Conservation (phyloP, 805 yeast species). For the Ogataea pilisensis region DNA sequence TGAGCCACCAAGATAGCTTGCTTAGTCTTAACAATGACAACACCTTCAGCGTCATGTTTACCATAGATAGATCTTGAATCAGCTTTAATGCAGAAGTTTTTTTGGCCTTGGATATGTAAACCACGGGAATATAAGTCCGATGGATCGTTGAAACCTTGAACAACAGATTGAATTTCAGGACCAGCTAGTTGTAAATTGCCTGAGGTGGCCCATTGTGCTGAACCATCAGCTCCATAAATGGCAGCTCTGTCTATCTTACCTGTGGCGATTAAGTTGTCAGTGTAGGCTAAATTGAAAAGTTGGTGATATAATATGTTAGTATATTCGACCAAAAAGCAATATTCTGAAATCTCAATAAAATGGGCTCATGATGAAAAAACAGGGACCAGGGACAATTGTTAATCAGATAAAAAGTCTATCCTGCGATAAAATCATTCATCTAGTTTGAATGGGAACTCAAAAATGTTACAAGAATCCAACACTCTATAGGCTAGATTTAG, state of each 20-base stretch:
- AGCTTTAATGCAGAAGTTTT: slow-evolving; percentile 83
- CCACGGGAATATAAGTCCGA: slow-evolving; percentile 79
- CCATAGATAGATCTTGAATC: slow-evolving; percentile 94
- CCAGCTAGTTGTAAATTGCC: slow-evolving; percentile 60
- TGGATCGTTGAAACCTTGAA: slow-evolving; percentile 77
- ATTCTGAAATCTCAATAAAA: too few relatives aligned
- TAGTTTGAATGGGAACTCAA: too few relatives aligned
- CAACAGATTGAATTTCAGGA: slow-evolving; percentile 69
- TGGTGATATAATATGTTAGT: slow-evolving; percentile 1
- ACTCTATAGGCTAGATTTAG: too few relatives aligned
- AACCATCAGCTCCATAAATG: slow-evolving; percentile 91
- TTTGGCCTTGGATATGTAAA: slow-evolving; percentile 76
- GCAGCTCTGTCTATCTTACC: slow-evolving; percentile 91
- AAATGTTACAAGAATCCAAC: too few relatives aligned
- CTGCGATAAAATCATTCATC: too few relatives aligned
- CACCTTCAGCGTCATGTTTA: slow-evolving; percentile 83
- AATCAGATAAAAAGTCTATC: too few relatives aligned
- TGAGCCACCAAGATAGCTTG: slow-evolving; percentile 94
- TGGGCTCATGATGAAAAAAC: neutral
- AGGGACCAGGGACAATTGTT: too few relatives aligned
- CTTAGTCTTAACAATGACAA: slow-evolving; percentile 86
- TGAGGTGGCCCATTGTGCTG: slow-evolving; percentile 88
- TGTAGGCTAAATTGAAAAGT: slow-evolving; percentile 40
- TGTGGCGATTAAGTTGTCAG: slow-evolving; percentile 85
- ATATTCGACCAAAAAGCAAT: too few relatives aligned